Evolutionary conservation across 352 stramenopile species (phyloP).

Genomic region (Globisporangium nagaii): DNA sequence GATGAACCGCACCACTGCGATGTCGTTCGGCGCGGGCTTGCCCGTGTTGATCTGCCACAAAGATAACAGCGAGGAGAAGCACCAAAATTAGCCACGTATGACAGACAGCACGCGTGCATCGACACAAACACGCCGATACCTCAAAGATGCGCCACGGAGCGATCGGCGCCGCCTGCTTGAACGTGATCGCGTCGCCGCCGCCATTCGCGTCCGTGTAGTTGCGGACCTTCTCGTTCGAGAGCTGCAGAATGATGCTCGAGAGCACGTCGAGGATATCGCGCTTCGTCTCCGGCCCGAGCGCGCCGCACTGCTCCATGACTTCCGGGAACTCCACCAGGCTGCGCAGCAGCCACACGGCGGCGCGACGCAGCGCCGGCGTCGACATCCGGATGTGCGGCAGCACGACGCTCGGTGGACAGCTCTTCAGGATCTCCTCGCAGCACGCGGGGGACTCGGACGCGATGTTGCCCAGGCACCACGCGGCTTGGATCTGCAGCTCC

Average conservation of each 20-base stretch:
- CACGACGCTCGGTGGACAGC: slow-evolving; percentile 62
- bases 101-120: not conserved
- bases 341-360: slow-evolving; percentile 76
- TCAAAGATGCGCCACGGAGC: slow-evolving; percentile 84
- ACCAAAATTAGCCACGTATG: too few relatives aligned
- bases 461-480: slow-evolving; percentile 85
- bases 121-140: slow-evolving; percentile 16
- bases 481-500: slow-evolving; percentile 83
- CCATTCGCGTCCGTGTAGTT: slow-evolving; percentile 51
- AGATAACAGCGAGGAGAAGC: not conserved
- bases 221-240: slow-evolving; percentile 71
- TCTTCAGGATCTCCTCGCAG: slow-evolving; percentile 69
- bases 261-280: slow-evolving; percentile 70
- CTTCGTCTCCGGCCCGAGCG: slow-evolving; percentile 48
- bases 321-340: slow-evolving; percentile 84
- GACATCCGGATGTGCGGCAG: slow-evolving; percentile 82
- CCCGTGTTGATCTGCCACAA: slow-evolving; percentile 51
- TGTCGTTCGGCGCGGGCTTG: slow-evolving; percentile 77
- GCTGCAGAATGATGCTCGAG: slow-evolving; percentile 66
- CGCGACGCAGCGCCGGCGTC: slow-evolving; percentile 69
- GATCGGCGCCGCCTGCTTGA: slow-evolving; percentile 54
- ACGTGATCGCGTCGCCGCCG: slow-evolving; percentile 35
- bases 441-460: slow-evolving; percentile 66
- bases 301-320: slow-evolving; percentile 46
- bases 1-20: slow-evolving; percentile 79